Percentiles rank a stretch among this genome's conserved stretches.
phyloP scores from a whole-genome alignment of 192 early-diverging fungal genomes.

The Coemansia sp. region DNA sequence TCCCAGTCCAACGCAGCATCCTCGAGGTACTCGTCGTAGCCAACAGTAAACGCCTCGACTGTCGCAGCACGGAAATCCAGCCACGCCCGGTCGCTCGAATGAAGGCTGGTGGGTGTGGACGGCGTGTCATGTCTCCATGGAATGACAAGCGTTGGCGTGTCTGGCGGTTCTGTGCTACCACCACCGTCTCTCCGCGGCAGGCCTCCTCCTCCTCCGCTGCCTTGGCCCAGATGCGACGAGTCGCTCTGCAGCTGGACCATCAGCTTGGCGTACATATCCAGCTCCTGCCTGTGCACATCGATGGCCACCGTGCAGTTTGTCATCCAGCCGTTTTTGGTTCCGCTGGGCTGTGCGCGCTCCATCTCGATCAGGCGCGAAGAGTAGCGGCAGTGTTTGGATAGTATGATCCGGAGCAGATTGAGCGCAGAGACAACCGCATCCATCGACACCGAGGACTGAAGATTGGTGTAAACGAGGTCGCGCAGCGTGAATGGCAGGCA shows the following conservation, averaged over 20 bases:
- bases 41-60: slow-evolving; percentile 40
- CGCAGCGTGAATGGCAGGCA: slow-evolving; percentile 67
- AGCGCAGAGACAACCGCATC: slow-evolving; percentile 82
- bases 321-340: slow-evolving; percentile 45
- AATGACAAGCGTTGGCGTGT: slow-evolving; percentile 30
- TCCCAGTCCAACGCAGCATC: slow-evolving; percentile 58
- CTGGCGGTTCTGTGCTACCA: slow-evolving; percentile 23
- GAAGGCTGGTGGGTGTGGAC: slow-evolving; percentile 1
- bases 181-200: slow-evolving; percentile 5
- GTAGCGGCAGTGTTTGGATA: slow-evolving; percentile 75
- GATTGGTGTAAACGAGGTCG: slow-evolving; percentile 82
- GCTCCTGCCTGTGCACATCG: slow-evolving; percentile 52
- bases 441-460: slow-evolving; percentile 80
- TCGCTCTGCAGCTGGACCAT: slow-evolving; percentile 46
- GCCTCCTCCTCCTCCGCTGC: neutral
- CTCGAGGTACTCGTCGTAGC: slow-evolving; percentile 58
- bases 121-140: slow-evolving; percentile 37
- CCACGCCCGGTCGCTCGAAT: slow-evolving; percentile 16
- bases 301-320: slow-evolving; percentile 50
- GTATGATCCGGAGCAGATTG: slow-evolving; percentile 72
- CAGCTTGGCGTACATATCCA: slow-evolving; percentile 53
- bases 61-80: slow-evolving; percentile 24
- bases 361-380: slow-evolving; percentile 76
- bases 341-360: slow-evolving; percentile 51
- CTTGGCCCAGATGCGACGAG: neutral